Evolutionary conservation across 805 yeast genomes (phyloP).

Genomic region (Teunomyces cretensis): DNA sequence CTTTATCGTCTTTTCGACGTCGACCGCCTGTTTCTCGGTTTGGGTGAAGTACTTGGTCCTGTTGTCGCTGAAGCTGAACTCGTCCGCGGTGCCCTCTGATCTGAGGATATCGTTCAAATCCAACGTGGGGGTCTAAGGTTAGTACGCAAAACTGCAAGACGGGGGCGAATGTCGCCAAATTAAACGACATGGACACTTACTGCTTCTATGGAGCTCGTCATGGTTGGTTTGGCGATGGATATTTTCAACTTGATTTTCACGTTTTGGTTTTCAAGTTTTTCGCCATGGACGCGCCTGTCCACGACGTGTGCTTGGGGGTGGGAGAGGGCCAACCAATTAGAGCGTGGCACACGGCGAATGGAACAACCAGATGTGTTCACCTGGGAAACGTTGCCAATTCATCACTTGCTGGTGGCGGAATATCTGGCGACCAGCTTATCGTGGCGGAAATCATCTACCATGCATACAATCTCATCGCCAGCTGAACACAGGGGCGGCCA

Average conservation of each 20-base stretch:
- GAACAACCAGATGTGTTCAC: too few species aligned
- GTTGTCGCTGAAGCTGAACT: conserved; percentile 4
- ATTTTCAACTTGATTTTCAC: conserved; percentile 1
- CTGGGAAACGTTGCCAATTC: too few species aligned
- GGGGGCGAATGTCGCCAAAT: too few species aligned
- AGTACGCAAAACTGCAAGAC: not conserved
- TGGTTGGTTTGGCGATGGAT: conserved; percentile 2
- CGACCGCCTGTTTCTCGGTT: conserved; percentile 40
- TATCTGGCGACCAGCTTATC: too few species aligned
- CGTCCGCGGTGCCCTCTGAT: conserved; percentile 1
- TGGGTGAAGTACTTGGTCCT: conserved; percentile 29
- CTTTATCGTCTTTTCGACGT: conserved; percentile 59
- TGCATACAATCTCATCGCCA: too few species aligned
- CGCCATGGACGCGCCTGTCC: conserved; percentile 1
- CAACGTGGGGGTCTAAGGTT: conserved; percentile 6
- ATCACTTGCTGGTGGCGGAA: too few species aligned
- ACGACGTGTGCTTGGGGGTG: not conserved
- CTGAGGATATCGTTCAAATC: conserved; percentile 7
- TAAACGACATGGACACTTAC: conserved; percentile 2
- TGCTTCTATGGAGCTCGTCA: conserved; percentile 9
- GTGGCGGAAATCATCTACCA: too few species aligned
- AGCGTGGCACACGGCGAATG: too few species aligned
- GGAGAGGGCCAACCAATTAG: not conserved
- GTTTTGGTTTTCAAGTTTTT: conserved; percentile 1
- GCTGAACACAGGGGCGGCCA: too few species aligned